These are phyloP conservation scores for Sporodiniella umbellata DNA, from an alignment of 371 early-diverging fungal species.

Conservation along the genomic window DNA sequence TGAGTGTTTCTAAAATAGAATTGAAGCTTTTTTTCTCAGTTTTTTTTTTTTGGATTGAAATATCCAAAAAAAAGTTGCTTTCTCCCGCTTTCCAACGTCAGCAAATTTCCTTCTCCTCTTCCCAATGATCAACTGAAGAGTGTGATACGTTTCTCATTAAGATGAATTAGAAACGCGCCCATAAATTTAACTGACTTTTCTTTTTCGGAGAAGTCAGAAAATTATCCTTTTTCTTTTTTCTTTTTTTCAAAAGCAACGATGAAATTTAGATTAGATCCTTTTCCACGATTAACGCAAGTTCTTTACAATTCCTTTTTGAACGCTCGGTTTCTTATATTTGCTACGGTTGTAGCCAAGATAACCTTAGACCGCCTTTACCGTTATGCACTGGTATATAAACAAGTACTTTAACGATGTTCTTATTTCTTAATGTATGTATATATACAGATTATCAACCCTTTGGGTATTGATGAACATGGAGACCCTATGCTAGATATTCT, in stretches of 20 bases:
- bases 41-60: too few relatives aligned
- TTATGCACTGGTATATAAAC: constrained; percentile 32
- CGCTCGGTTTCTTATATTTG: constrained; percentile 37
- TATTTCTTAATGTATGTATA: not conserved
- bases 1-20: too few relatives aligned
- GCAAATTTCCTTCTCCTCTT: too few relatives aligned
- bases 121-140: too few relatives aligned
- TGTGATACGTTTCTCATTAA: too few relatives aligned
- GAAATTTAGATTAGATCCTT: constrained; percentile 36
- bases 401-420: too few relatives aligned
- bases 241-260: constrained; percentile 2
- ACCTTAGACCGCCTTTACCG: constrained; percentile 42
- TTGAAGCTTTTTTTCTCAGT: too few relatives aligned
- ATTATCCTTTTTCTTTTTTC: not conserved
- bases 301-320: constrained; percentile 27
- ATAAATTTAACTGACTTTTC: not conserved
- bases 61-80: too few relatives aligned
- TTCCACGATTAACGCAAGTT: constrained; percentile 25
- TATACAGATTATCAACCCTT: constrained; percentile 39
- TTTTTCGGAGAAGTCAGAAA: too few relatives aligned
- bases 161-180: too few relatives aligned
- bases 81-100: too few relatives aligned
- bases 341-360: constrained; percentile 38
- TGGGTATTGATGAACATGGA: constrained; percentile 24
- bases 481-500: constrained; percentile 39